These are phyloP conservation scores for Mallotus japonicus DNA, from an alignment of 441 rosid species.

Conservation along the genomic window DNA sequence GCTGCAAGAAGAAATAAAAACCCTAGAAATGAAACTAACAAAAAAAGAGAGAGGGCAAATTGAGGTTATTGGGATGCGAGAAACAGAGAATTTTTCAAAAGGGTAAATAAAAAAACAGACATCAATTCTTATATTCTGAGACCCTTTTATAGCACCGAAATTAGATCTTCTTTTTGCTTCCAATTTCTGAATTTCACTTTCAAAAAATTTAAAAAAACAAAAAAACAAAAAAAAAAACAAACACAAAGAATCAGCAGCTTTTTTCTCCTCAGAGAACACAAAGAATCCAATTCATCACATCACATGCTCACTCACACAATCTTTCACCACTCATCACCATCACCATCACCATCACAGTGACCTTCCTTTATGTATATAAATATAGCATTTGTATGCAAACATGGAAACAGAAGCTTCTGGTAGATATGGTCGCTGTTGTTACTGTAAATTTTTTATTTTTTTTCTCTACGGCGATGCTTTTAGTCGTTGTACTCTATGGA, in stretches of 20 bases:
- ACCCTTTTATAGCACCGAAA: neutral
- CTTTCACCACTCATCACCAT: too few species aligned
- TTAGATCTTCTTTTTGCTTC: neutral
- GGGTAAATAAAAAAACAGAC: conserved; percentile 13
- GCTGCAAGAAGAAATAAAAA: neutral
- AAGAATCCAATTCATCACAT: conserved; percentile 31
- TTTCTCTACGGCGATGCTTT: too few species aligned
- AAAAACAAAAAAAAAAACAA: neutral
- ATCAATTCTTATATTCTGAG: conserved; percentile 6
- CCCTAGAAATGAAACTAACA: neutral
- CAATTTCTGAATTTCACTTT: neutral
- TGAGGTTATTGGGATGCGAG: neutral
- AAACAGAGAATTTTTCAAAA: neutral
- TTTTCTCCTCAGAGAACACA: conserved; percentile 13
- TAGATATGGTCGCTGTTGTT: too few species aligned
- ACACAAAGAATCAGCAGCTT: conserved; percentile 16
- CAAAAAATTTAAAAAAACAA: neutral
- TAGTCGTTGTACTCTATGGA: neutral
- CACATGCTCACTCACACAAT: conserved; percentile 26
- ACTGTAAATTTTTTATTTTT: neutral
- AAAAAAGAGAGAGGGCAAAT: too few species aligned
- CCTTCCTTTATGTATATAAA: neutral
- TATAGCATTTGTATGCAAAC: neutral
- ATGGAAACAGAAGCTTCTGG: conserved; percentile 15
- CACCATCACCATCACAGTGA: neutral